phyloP scores from a whole-genome alignment of 2,329 filamentous ascomycete species.

The Aurifilum marmelostoma region DNA sequence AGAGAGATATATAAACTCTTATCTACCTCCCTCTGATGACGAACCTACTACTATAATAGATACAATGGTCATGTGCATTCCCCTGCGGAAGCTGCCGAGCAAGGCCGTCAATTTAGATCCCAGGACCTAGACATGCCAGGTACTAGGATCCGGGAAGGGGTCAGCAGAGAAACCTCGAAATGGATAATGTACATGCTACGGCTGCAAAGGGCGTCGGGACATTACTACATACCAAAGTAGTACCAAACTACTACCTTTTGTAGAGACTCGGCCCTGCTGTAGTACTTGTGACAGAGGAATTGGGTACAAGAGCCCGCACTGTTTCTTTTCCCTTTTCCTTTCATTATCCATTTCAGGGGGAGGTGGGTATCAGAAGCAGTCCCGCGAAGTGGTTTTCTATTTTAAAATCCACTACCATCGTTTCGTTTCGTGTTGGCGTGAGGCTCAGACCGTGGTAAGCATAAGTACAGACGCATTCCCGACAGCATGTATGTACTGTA shows the following conservation, averaged over 20 bases:
- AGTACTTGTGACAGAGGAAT: not conserved
- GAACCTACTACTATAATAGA: not conserved
- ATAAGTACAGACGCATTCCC: not conserved
- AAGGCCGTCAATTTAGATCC: not conserved
- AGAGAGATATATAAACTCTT: no score
- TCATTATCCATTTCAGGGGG: not conserved
- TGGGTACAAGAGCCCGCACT: not conserved
- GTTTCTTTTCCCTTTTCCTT: not conserved
- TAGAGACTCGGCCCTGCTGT: not conserved
- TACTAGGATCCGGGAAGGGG: not conserved
- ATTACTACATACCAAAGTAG: not conserved
- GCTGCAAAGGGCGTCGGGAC: not conserved
- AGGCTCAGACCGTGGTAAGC: not conserved
- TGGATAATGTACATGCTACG: not conserved
- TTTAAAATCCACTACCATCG: not conserved
- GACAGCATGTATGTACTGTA: not conserved
- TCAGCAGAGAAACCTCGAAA: not conserved
- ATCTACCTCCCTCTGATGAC: not conserved
- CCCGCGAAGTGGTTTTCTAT: not conserved
- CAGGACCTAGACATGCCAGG: not conserved
- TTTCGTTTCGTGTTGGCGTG: not conserved
- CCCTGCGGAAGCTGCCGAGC: not conserved
- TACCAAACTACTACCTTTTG: not conserved
- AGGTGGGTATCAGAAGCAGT: not conserved
- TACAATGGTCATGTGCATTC: not conserved